Conservation (phyloP, 192 early-diverging fungal genomes). For the Entomortierella parvispora region DNA sequence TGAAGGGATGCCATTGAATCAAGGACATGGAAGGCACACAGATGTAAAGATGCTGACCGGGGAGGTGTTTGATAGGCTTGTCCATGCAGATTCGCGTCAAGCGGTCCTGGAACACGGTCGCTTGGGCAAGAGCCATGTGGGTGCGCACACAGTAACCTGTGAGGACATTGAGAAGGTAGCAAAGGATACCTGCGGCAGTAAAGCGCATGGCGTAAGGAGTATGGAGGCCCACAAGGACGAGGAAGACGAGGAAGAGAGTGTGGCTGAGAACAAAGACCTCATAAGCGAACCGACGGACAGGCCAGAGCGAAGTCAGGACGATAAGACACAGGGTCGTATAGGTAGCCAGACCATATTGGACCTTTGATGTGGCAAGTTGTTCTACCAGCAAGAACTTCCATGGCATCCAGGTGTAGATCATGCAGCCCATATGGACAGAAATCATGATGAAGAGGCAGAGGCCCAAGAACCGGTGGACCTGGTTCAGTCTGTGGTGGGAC, state of each 20-base stretch:
- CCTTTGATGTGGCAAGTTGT: conserved; percentile 49
- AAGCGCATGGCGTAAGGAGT: conserved; percentile 67
- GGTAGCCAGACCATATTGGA: conserved; percentile 58
- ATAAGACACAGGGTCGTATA: conserved; percentile 59
- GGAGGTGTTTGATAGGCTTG: conserved; percentile 31
- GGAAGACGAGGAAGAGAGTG: conserved; percentile 53
- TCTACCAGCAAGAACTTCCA: conserved; percentile 24
- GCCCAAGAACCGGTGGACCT: conserved; percentile 57
- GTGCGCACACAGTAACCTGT: conserved; percentile 58
- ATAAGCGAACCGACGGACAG: conserved; percentile 57
- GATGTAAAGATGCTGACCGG: conserved; percentile 59
- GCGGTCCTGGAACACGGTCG: conserved; percentile 41
- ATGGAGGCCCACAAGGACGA: conserved; percentile 59
- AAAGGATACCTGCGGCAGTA: conserved; percentile 54
- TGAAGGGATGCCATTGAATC: conserved; percentile 67
- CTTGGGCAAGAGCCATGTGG: conserved; percentile 45
- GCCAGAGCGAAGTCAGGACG: conserved; percentile 58
- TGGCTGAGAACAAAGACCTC: conserved; percentile 61
- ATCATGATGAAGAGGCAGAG: conserved; percentile 41
- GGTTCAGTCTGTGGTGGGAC: conserved; percentile 56
- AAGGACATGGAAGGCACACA: conserved; percentile 60
- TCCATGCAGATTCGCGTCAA: conserved; percentile 50
- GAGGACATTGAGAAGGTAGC: conserved; percentile 55
- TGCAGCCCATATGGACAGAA: conserved; percentile 62
- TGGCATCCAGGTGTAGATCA: conserved; percentile 54